phyloP scores from a whole-genome alignment of 139 green algal genomes.

The Coelastrella sp. region DNA sequence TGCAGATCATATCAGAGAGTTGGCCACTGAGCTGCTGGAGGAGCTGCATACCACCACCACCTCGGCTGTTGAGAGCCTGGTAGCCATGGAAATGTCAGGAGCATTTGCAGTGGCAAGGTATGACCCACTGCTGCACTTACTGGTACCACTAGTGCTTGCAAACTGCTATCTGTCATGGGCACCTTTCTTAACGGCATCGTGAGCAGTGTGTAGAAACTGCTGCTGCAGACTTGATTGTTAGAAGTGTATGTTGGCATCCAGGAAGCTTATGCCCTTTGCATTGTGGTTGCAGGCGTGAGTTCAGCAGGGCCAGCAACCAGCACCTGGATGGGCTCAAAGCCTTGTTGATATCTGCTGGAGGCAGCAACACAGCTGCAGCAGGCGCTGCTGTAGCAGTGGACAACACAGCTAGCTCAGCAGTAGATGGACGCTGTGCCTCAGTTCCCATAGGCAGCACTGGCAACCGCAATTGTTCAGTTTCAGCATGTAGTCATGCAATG shows the following conservation, averaged over 20 bases:
- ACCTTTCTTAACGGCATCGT: background rate
- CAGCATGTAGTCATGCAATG: background rate
- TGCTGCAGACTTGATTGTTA: background rate
- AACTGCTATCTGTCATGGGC: background rate
- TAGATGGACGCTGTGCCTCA: background rate
- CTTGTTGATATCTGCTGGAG: background rate
- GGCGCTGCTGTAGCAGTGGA: slow-evolving; percentile 1
- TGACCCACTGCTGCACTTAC: background rate
- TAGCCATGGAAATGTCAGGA: slow-evolving; percentile 41
- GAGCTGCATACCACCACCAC: slow-evolving; percentile 12
- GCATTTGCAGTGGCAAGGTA: slow-evolving; percentile 17
- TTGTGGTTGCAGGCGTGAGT: slow-evolving; percentile 29
- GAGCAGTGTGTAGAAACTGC: background rate
- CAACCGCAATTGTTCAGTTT: background rate
- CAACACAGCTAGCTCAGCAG: too few species aligned
- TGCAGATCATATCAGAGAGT: slow-evolving; percentile 37
- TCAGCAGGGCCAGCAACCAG: slow-evolving; percentile 46
- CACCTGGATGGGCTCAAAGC: slow-evolving; percentile 37
- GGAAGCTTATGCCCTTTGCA: background rate
- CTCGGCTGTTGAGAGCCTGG: slow-evolving; percentile 31
- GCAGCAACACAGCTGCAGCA: background rate
- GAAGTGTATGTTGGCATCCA: background rate
- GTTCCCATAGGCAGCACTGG: background rate
- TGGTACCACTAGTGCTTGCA: background rate
- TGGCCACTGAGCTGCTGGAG: slow-evolving; percentile 39